Base-by-base conservation (phyloP, 192 early-diverging fungal genomes). In the Backusella tuberculispora region DNA sequence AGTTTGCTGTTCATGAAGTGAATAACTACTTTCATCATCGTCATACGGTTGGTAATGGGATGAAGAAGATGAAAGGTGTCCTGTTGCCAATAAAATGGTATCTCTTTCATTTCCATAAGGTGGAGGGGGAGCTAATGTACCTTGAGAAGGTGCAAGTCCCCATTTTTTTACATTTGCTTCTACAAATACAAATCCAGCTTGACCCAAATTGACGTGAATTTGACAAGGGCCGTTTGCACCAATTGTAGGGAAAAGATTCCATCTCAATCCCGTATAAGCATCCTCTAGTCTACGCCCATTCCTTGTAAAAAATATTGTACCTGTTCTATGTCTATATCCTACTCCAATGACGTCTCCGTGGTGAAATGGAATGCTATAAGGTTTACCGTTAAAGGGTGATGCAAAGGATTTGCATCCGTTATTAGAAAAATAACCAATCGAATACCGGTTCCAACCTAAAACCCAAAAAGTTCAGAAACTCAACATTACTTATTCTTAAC, bases 121-220 rank as follows among this genome's bases (percentile, higher is more conserved):
- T 19, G 93, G 93, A 21, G 93, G 93, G 21, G 93, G 93, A 24
- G 84, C 84, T 17, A 90, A 71, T 13, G 91, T 85, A 40, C 93
- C 84, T 93, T 93, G 70, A 71, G 70, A 73, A n/a, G 92, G 91
- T 1, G 91, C 92, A 15, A 94, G 81, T 0, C 92, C 92, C 92
- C 92, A 94, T 66, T 91, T 90, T 78, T 94, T 94, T 46, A 94
- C 92, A 73, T 94, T 94, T 43, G 92, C 93, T 68, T 94, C 93
- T 21, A 94, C 87, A 83, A 94, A 94, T 12, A 94, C 93, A 79
- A 93, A 94, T n/a, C 81, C 81, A 19, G 64, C 63, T 68, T 82
- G 81, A 48, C 84, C 84, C 29, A 85, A 68, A 69, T 85, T 85
- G 6, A 83, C 76, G 26, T 83, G 79, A 0, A 85, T 53, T 66